Evolutionary conservation across 139 green algal genomes (phyloP), one percentile per base, ranked within the genome.

Genomic region (Auxenochlorella protothecoides): DNA sequence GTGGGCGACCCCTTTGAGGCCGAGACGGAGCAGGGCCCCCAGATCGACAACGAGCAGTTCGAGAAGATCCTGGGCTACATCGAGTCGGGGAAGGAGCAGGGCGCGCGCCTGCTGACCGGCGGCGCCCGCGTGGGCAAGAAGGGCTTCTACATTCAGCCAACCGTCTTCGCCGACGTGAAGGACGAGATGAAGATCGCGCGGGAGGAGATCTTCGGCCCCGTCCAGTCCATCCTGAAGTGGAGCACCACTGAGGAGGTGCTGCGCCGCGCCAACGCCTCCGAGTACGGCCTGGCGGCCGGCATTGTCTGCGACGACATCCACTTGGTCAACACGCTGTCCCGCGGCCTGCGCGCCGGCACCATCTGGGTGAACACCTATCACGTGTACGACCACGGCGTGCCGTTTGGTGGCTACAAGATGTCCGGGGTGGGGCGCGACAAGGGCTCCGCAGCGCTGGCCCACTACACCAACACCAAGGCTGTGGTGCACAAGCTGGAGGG

Each of bases 1-100:
- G 85, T 92, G 13, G 88, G 88, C 44, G 88, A 93, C 78, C 88
- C 88, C 60, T 93, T 93, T 53, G 11, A 62, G 56, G 63, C 71
- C 3, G 73, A 79, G 59, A 78, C 79, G 7, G 82, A 92, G 74
- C 86, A 90, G 80, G 88, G 86, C 10, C 84, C 86, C 3, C 83
- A 88, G 82, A 76, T 88, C 3, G 61, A 73, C 66, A 52, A 80
- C 71, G 88, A 87, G 56, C 88, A 93, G 79, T 82, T 91, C 61
- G 70, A 85, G 55, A 93, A 91, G 80, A 82, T 88, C 44, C 65
- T 88, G 76, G 55, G 59, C 0, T 79, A 77, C 61, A 82, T 88
- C 53, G 68, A 78, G 14, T 62, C 59, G 2, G 87, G 85, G 53
- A 73, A 87, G 78, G 53, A 77, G 12, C 56, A 87, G 57, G 82